Conservation (phyloP, 306 rosid species). For the Cajanus cajan region DNA sequence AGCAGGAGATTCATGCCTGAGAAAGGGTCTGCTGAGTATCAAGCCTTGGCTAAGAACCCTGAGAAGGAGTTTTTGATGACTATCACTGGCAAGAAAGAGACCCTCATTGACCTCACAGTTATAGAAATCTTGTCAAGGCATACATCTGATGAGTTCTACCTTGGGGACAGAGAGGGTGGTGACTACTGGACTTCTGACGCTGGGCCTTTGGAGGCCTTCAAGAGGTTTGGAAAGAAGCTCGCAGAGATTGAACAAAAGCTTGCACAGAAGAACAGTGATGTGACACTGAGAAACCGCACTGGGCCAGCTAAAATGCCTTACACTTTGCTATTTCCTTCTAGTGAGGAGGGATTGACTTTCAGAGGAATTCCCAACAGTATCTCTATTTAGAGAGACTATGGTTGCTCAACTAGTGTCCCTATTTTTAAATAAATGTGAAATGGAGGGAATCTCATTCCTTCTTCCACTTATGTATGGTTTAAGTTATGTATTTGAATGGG, state of each 20-base stretch:
- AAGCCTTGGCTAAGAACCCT: slow-evolving; percentile 46
- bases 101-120: slow-evolving; percentile 48
- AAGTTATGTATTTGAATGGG: neutral
- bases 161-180: slow-evolving; percentile 44
- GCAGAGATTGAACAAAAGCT: slow-evolving; percentile 24
- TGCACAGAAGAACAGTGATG: neutral
- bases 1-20: slow-evolving; percentile 58
- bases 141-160: slow-evolving; percentile 56
- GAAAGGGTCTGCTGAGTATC: slow-evolving; percentile 47
- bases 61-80: slow-evolving; percentile 47
- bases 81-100: slow-evolving; percentile 52
- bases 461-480: neutral
- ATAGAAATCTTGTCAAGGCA: slow-evolving; percentile 68
- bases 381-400: slow-evolving; percentile 28
- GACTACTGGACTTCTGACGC: slow-evolving; percentile 29
- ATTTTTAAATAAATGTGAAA: neutral
- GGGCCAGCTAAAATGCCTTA: slow-evolving; percentile 58
- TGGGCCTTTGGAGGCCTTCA: slow-evolving; percentile 24
- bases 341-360: slow-evolving; percentile 57
- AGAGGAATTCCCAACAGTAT: slow-evolving; percentile 75
- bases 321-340: slow-evolving; percentile 59
- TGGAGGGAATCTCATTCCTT: slow-evolving; percentile 2
- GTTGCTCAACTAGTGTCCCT: neutral
- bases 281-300: slow-evolving; percentile 10
- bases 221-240: slow-evolving; percentile 30